A percentile compares a stretch with the other conserved stretches of the same genome.
phyloP scores from a whole-genome alignment of 805 yeast genomes.

The Myxozyma geophila region DNA sequence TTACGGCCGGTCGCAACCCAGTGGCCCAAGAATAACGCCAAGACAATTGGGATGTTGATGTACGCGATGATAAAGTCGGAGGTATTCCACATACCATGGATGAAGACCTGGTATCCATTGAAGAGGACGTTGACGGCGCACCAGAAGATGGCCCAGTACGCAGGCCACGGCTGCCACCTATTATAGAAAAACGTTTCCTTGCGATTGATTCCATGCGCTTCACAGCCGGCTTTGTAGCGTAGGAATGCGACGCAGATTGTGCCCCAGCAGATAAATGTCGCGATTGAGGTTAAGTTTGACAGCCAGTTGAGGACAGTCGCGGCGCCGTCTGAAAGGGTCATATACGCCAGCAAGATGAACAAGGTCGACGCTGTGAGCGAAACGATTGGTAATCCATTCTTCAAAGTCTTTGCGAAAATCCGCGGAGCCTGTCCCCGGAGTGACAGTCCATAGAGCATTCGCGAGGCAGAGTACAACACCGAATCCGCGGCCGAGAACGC shows the following conservation, averaged over 20 bases:
- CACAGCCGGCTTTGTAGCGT: conserved; percentile 64
- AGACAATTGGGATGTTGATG: conserved; percentile 66
- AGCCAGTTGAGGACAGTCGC: conserved; percentile 73
- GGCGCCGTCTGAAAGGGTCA: conserved; percentile 60
- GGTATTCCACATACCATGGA: conserved; percentile 67
- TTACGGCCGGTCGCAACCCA: conserved; percentile 23
- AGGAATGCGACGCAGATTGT: conserved; percentile 62
- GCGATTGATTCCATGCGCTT: conserved; percentile 57
- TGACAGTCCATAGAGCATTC: conserved; percentile 71
- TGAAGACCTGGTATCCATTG: conserved; percentile 72
- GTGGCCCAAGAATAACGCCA: conserved; percentile 40
- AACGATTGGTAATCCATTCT: conserved; percentile 70
- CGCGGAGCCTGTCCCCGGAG: conserved; percentile 74
- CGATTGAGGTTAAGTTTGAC: conserved; percentile 70
- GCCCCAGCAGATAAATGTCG: conserved; percentile 66
- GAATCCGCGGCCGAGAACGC: conserved; percentile 70
- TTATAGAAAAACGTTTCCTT: conserved; percentile 53
- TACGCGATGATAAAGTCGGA: conserved; percentile 70
- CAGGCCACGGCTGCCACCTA: conserved; percentile 64
- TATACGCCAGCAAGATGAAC: conserved; percentile 50
- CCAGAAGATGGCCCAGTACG: conserved; percentile 54
- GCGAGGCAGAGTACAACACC: conserved; percentile 33
- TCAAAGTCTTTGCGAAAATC: conserved; percentile 63
- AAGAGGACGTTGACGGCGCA: conserved; percentile 59
- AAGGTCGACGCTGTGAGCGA: conserved; percentile 56